These are phyloP conservation scores for Choanephora cucurbitarum DNA, from an alignment of 371 early-diverging fungal genomes.

Conservation along the genomic window DNA sequence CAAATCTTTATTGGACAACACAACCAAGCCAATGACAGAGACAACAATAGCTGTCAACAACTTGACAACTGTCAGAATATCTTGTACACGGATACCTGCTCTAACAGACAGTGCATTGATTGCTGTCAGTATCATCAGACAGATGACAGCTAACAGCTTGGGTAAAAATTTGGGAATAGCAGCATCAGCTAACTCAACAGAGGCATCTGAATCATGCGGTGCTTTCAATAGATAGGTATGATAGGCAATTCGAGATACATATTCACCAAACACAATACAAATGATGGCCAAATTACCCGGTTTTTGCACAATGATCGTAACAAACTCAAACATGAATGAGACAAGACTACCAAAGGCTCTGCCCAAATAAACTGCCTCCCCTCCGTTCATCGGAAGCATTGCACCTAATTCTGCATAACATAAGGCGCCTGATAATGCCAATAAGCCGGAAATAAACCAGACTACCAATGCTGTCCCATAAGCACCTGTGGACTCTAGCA, in stretches of 20 bases:
- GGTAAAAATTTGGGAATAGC: slow-evolving; percentile 62
- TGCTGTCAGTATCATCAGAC: slow-evolving; percentile 65
- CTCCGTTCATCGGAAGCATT: slow-evolving; percentile 86
- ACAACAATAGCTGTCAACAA: slow-evolving; percentile 78
- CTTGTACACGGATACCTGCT: slow-evolving; percentile 77
- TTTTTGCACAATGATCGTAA: slow-evolving; percentile 66
- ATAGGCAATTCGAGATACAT: slow-evolving; percentile 66
- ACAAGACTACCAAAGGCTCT: slow-evolving; percentile 79
- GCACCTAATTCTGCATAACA: slow-evolving; percentile 88
- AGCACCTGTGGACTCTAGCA: slow-evolving; percentile 63
- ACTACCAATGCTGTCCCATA: slow-evolving; percentile 77
- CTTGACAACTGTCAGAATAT: slow-evolving; percentile 79
- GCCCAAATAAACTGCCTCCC: slow-evolving; percentile 82
- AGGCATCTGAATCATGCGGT: slow-evolving; percentile 47
- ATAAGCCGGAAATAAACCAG: slow-evolving; percentile 76
- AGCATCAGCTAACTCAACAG: slow-evolving; percentile 49
- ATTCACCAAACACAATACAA: slow-evolving; percentile 79
- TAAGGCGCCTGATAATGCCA: slow-evolving; percentile 77
- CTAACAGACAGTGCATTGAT: slow-evolving; percentile 75
- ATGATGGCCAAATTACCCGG: slow-evolving; percentile 80
- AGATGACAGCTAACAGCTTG: slow-evolving; percentile 67
- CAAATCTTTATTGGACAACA: slow-evolving; percentile 60
- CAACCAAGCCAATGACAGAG: slow-evolving; percentile 73
- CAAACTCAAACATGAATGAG: slow-evolving; percentile 83
- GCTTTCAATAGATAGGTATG: slow-evolving; percentile 55